Evolutionary conservation across 169 alveolate species (phyloP).

Genomic region (Toxoplasma gondii): DNA sequence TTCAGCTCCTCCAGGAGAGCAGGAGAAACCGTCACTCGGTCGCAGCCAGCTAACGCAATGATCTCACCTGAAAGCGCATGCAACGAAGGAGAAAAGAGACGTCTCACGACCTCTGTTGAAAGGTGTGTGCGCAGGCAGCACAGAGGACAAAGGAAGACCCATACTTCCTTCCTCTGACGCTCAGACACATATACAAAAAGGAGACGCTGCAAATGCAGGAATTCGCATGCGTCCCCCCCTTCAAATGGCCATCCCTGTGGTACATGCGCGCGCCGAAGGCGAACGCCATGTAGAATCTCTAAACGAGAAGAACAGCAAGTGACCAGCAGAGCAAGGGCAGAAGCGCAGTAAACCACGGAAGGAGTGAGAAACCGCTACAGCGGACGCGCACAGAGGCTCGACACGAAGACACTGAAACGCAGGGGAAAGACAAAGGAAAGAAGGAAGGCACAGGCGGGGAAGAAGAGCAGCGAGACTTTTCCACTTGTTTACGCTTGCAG

Average conservation of each 20-base stretch:
- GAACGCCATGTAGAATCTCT: no score
- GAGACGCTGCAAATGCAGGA: not conserved
- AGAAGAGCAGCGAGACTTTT: no score
- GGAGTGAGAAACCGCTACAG: not conserved
- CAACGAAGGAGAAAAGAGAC: not conserved
- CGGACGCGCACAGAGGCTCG: not conserved
- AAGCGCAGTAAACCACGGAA: no score
- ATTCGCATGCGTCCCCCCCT: not conserved
- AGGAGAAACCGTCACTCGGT: constrained; percentile 86
- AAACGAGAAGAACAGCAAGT: no score
- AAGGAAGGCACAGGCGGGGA: no score
- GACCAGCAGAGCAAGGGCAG: no score
- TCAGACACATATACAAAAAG: not conserved
- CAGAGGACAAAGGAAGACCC: not conserved
- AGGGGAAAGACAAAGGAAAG: no score
- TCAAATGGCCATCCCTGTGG: not conserved
- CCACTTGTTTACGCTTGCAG: no score
- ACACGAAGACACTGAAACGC: not conserved
- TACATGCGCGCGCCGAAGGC: no score
- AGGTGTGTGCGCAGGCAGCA: no score
- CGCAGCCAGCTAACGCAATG: constrained; percentile 84
- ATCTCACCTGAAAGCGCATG: constrained; percentile 75
- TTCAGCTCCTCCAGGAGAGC: constrained; percentile 79
- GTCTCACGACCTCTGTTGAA: no score
- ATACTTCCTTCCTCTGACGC: not conserved